Percentiles rank a stretch among this genome's conserved stretches.
Conservation (phyloP, 352 stramenopile genomes). For the Plasmopara muralis region DNA sequence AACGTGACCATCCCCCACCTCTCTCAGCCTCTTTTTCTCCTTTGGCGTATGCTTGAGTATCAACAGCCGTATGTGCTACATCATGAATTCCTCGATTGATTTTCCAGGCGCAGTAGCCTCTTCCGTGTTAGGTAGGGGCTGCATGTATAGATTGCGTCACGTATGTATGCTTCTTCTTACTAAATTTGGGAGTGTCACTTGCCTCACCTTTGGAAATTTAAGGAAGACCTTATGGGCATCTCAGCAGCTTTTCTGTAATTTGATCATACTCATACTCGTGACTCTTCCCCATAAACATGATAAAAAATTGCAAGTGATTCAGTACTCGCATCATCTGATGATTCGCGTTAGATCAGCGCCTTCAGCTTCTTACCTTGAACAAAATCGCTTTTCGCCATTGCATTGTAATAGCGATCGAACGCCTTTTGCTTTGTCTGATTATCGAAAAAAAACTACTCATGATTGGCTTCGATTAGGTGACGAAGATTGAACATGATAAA, state of each 20-base stretch:
- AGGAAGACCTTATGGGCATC: neutral
- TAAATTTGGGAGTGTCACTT: neutral
- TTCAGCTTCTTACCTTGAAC: neutral
- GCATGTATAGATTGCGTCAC: neutral
- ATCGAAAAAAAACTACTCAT: constrained; percentile 1
- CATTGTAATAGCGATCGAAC: neutral
- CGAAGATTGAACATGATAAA: too few relatives aligned
- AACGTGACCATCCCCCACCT: neutral
- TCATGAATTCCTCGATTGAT: neutral
- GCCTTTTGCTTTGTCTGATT: constrained; percentile 1
- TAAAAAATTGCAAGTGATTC: too few relatives aligned
- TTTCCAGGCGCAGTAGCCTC: neutral
- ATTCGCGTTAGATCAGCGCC: neutral
- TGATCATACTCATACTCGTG: neutral
- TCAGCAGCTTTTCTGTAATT: neutral
- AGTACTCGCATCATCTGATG: neutral
- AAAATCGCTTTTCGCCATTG: constrained; percentile 1
- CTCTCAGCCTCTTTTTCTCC: neutral
- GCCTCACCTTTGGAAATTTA: neutral
- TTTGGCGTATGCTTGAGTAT: neutral
- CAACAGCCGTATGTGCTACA: neutral
- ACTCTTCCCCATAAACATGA: too few relatives aligned
- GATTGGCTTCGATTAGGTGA: neutral
- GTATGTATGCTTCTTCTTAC: neutral
- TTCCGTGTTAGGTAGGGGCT: neutral